Evolutionary conservation across 805 yeast species (phyloP).

Genomic region (Blastobotrys robertii): DNA sequence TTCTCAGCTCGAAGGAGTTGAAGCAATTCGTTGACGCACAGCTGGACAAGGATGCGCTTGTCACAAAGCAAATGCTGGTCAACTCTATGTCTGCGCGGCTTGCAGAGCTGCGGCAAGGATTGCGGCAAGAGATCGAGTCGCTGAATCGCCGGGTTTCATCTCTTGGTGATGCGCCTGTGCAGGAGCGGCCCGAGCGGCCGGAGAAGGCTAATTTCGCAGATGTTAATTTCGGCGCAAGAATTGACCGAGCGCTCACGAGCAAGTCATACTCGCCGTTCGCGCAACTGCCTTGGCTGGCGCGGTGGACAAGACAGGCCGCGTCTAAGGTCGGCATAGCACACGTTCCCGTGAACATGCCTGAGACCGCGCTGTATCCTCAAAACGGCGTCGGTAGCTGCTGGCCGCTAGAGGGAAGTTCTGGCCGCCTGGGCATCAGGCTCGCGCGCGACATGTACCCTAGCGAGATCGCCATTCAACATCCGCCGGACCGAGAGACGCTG

Average conservation of each 20-base stretch:
- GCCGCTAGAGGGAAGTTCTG: conserved; percentile 25
- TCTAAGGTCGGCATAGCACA: conserved; percentile 13
- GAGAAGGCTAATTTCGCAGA: conserved; percentile 15
- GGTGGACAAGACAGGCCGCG: conserved; percentile 5
- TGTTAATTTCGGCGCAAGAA: conserved; percentile 18
- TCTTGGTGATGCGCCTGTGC: background rate
- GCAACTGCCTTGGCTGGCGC: conserved; percentile 7
- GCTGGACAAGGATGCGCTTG: too few relatives aligned
- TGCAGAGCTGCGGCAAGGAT: too few relatives aligned
- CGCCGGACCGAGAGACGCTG: conserved; percentile 14
- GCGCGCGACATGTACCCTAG: conserved; percentile 16
- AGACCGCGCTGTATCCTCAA: conserved; percentile 15
- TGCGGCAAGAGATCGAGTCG: background rate
- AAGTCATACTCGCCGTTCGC: conserved; percentile 13
- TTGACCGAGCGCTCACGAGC: conserved; percentile 18
- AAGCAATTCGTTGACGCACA: too few relatives aligned
- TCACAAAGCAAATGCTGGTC: too few relatives aligned
- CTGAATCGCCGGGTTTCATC: background rate
- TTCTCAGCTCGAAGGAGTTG: too few relatives aligned
- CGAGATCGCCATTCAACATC: conserved; percentile 22
- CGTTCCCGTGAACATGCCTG: conserved; percentile 9
- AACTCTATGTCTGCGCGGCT: too few relatives aligned
- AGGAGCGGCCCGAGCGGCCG: background rate
- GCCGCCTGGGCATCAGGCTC: conserved; percentile 21
- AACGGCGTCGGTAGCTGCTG: conserved; percentile 24